A percentile compares a stretch with the other conserved stretches of the same genome.
Conservation (phyloP, 345 rosid species). For the Streptanthus diversifolius region DNA sequence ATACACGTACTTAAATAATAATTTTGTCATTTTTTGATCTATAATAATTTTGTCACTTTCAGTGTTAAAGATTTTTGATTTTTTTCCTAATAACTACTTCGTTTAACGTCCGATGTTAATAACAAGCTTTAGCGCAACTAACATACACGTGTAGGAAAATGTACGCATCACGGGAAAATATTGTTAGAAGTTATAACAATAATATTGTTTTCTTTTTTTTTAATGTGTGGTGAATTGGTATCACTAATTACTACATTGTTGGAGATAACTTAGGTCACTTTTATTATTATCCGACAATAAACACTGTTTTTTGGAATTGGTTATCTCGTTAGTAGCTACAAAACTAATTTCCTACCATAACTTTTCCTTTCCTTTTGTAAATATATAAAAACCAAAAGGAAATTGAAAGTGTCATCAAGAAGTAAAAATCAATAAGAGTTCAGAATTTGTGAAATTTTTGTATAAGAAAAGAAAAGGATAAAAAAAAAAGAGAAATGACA, state of each 20-base stretch:
- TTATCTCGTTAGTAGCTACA: slow-evolving; percentile 29
- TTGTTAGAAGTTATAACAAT: slow-evolving; percentile 25
- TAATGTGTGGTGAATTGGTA: not conserved
- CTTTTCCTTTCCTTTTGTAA: slow-evolving; percentile 1
- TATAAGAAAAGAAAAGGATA: not conserved
- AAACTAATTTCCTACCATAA: slow-evolving; percentile 11
- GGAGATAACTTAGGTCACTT: slow-evolving; percentile 4
- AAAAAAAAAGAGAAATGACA: slow-evolving; percentile 2
- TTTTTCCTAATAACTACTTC: not conserved
- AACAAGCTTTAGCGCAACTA: not conserved
- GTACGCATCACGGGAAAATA: not conserved
- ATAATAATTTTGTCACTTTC: not conserved
- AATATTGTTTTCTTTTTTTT: slow-evolving; percentile 12
- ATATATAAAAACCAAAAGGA: slow-evolving; percentile 5
- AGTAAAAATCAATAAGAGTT: not conserved
- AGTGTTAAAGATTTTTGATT: not conserved
- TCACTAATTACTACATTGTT: slow-evolving; percentile 20
- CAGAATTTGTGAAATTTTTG: not conserved
- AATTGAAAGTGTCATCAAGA: not conserved
- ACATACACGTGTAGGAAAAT: not conserved
- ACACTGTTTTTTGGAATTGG: slow-evolving; percentile 7
- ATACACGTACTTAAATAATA: not conserved
- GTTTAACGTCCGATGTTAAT: not conserved
- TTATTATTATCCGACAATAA: not conserved
- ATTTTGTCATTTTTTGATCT: not conserved